phyloP scores from a whole-genome alignment of 768 basidiomycete species.

The Auricularia cornea region DNA sequence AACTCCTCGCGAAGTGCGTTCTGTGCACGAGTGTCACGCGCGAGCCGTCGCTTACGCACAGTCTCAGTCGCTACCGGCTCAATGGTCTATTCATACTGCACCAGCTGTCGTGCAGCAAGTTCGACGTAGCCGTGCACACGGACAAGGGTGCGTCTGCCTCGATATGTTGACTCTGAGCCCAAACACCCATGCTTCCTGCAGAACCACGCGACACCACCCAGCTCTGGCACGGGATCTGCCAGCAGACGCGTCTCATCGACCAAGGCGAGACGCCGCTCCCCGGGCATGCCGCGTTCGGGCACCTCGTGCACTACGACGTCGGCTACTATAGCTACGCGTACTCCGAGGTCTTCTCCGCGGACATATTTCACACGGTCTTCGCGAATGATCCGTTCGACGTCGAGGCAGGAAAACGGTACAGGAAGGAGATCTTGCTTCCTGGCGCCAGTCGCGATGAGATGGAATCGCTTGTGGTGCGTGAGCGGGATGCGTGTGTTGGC shows the following conservation, averaged over 20 bases:
- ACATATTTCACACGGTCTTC: constrained; percentile 55
- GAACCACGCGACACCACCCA: constrained; percentile 46
- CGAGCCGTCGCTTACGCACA: neutral
- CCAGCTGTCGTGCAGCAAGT: constrained; percentile 78
- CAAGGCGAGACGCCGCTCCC: constrained; percentile 21
- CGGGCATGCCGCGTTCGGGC: too few relatives aligned
- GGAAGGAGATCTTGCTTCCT: constrained; percentile 54
- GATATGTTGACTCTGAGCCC: too few relatives aligned
- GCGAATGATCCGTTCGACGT: constrained; percentile 49
- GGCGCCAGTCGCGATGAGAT: constrained; percentile 76
- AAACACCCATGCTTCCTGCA: too few relatives aligned
- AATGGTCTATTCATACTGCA: constrained; percentile 74
- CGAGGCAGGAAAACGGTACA: constrained; percentile 33
- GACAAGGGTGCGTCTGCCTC: constrained; percentile 42
- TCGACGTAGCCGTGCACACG: constrained; percentile 67
- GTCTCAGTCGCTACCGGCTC: constrained; percentile 54
- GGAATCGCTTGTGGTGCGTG: constrained; percentile 54
- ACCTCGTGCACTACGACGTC: too few relatives aligned
- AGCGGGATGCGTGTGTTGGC: neutral
- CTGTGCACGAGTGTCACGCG: too few relatives aligned
- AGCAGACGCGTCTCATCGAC: constrained; percentile 61
- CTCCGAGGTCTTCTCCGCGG: constrained; percentile 53
- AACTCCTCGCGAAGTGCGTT: constrained; percentile 73
- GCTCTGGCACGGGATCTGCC: constrained; percentile 68
- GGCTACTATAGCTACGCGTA: constrained; percentile 40